Evolutionary conservation across 352 stramenopile genomes (phyloP).

Genomic region (Phytopythium aichiense): DNA sequence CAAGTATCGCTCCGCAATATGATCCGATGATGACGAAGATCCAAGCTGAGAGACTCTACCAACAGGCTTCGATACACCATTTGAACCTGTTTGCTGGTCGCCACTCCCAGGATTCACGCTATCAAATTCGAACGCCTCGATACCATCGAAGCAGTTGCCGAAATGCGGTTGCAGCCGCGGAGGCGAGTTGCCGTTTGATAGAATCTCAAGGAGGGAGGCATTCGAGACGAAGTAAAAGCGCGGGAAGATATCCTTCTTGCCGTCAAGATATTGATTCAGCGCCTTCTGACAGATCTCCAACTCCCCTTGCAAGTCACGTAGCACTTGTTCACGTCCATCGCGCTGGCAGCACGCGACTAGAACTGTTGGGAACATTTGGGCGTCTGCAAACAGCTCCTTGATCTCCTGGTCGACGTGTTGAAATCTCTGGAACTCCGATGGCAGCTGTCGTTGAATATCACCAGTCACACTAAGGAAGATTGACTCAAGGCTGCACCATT

Average conservation of each 20-base stretch:
- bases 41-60: slow-evolving; percentile 1
- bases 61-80: not conserved
- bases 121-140: slow-evolving; percentile 77
- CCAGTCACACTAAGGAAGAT: slow-evolving; percentile 92
- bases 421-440: slow-evolving; percentile 89
- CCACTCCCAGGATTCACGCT: slow-evolving; percentile 18
- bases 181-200: slow-evolving; percentile 91
- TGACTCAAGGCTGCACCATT: slow-evolving; percentile 92
- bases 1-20: slow-evolving; percentile 50
- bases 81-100: not conserved
- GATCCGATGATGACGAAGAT: slow-evolving; percentile 10
- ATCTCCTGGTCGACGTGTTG: slow-evolving; percentile 87
- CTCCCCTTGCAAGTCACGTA: slow-evolving; percentile 82
- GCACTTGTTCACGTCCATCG: slow-evolving; percentile 72
- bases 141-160: slow-evolving; percentile 90
- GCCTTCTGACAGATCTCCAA: slow-evolving; percentile 95
- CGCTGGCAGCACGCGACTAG: slow-evolving; percentile 66
- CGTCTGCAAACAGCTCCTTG: slow-evolving; percentile 60
- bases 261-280: slow-evolving; percentile 95
- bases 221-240: slow-evolving; percentile 98
- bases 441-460: slow-evolving; percentile 92
- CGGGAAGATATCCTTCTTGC: slow-evolving; percentile 96
- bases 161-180: slow-evolving; percentile 87
- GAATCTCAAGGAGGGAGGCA: slow-evolving; percentile 92
- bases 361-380: slow-evolving; percentile 64